phyloP scores from a whole-genome alignment of 768 basidiomycete species.

The Amanita muscaria region DNA sequence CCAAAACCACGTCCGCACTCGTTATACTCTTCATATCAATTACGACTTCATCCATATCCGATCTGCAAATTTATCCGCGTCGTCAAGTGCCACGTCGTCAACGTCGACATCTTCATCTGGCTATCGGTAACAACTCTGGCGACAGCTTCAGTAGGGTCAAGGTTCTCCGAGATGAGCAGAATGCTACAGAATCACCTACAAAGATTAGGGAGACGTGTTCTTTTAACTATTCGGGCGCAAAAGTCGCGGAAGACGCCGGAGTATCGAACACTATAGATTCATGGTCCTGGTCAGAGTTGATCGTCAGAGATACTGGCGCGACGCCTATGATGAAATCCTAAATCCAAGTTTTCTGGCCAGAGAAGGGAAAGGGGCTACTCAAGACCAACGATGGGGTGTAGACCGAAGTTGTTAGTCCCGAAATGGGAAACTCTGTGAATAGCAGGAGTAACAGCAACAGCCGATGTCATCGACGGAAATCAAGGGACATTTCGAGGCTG shows the following conservation, averaged over 20 bases:
- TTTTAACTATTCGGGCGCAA: too few relatives aligned
- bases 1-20: conserved; percentile 4
- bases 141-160: conserved; percentile 15
- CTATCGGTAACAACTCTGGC: conserved; percentile 11
- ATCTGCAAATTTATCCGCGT: conserved; percentile 18
- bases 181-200: background rate
- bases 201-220: too few relatives aligned
- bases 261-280: background rate
- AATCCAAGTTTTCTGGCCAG: too few relatives aligned
- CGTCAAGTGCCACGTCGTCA: conserved; percentile 15
- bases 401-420: too few relatives aligned
- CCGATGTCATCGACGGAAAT: too few relatives aligned
- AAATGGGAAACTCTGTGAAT: too few relatives aligned
- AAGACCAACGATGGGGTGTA: too few relatives aligned
- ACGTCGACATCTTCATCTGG: conserved; percentile 16
- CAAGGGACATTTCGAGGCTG: too few relatives aligned
- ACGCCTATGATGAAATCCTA: too few relatives aligned
- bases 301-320: conserved; percentile 43
- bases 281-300: conserved; percentile 23
- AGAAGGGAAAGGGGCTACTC: too few relatives aligned
- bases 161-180: conserved; percentile 25
- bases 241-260: conserved; percentile 11
- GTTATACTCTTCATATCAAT: background rate
- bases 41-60: too few relatives aligned
- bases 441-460: too few relatives aligned